Percentiles rank a stretch among this genome's conserved stretches.
Conservation (phyloP, 495 filamentous ascomycete genomes). For the Rusavskia elegans region DNA sequence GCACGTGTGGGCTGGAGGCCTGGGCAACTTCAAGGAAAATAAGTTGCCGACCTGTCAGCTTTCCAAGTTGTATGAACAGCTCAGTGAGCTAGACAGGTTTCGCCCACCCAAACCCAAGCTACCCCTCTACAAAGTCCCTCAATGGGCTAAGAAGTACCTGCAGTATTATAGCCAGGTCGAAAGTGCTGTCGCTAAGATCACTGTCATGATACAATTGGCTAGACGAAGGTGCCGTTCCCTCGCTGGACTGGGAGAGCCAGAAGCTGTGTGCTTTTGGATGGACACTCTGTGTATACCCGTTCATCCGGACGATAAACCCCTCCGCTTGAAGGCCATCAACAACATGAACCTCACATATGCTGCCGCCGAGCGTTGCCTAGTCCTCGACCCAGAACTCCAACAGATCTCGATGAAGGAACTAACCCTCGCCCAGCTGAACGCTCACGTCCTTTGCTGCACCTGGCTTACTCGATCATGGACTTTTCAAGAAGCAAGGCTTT, state of each 20-base stretch:
- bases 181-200: not conserved
- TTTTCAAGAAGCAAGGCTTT: slow-evolving; percentile 17
- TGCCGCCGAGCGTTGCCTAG: slow-evolving; percentile 13
- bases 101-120: not conserved
- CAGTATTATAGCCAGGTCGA: not conserved
- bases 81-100: not conserved
- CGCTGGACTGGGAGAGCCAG: not conserved
- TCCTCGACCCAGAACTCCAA: slow-evolving; percentile 17
- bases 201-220: not conserved
- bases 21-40: slow-evolving; percentile 7
- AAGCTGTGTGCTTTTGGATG: slow-evolving; percentile 15
- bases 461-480: slow-evolving; percentile 19
- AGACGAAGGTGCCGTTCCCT: not conserved
- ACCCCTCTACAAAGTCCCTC: not conserved
- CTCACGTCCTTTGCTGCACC: slow-evolving; percentile 9
- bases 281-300: slow-evolving; percentile 22
- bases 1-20: slow-evolving; percentile 9
- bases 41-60: slow-evolving; percentile 7
- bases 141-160: not conserved
- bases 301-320: not conserved
- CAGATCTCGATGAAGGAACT: not conserved
- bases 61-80: not conserved
- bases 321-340: slow-evolving; percentile 11
- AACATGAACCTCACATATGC: slow-evolving; percentile 15
- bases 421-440: slow-evolving; percentile 7